Percentiles rank a stretch among this genome's conserved stretches.
These are phyloP conservation scores for Pleurotus tuber-regium DNA, from an alignment of 768 basidiomycete species.

Conservation along the genomic window DNA sequence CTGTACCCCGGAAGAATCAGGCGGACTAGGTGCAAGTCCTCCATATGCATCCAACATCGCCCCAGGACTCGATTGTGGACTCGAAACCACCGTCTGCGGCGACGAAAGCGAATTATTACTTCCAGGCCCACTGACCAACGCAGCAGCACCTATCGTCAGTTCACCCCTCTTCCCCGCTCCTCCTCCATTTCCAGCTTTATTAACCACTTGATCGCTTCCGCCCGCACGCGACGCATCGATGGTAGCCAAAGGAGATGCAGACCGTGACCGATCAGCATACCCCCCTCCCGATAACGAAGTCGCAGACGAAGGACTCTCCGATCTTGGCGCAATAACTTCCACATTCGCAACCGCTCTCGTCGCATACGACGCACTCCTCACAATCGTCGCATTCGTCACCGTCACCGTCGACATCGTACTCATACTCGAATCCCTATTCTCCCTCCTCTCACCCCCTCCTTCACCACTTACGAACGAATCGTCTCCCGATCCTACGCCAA, in stretches of 20 bases:
- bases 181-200: constrained; percentile 12
- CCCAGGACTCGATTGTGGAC: not conserved
- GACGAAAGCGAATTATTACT: too few species aligned
- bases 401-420: constrained; percentile 45
- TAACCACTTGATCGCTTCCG: constrained; percentile 11
- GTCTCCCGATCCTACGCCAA: constrained; percentile 10
- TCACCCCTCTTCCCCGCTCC: constrained; percentile 11
- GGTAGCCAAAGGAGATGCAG: not conserved
- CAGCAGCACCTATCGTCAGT: constrained; percentile 1
- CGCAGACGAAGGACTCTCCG: not conserved
- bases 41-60: constrained; percentile 1
- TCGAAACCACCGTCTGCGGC: too few species aligned
- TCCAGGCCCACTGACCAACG: not conserved
- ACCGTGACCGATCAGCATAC: not conserved
- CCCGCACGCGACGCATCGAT: constrained; percentile 16
- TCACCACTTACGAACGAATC: too few species aligned
- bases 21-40: constrained; percentile 5
- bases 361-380: constrained; percentile 45
- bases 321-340: constrained; percentile 24
- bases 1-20: constrained; percentile 1
- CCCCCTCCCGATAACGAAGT: too few species aligned
- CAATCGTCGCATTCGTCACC: constrained; percentile 38
- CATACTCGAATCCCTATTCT: constrained; percentile 42
- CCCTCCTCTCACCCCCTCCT: constrained; percentile 20
- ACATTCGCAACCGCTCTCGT: constrained; percentile 53